A percentile compares a stretch with the other conserved stretches of the same genome.
Evolutionary conservation across 148 eudicot genomes (phyloP).

Genomic region (Arbutus unedo): DNA sequence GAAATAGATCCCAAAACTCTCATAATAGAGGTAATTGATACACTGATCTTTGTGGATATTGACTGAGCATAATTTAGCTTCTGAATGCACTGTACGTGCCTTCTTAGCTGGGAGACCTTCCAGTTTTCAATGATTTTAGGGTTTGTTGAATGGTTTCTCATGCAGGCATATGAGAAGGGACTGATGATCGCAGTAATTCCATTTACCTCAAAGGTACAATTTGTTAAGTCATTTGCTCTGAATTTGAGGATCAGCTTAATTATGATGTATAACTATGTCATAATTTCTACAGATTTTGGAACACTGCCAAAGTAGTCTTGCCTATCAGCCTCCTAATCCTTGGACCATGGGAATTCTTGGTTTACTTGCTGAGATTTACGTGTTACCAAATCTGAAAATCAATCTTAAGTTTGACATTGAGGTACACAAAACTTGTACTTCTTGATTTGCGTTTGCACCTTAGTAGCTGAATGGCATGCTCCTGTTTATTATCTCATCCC

Average conservation of each 20-base stretch:
- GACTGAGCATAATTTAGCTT: background rate
- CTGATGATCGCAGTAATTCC: slow-evolving; percentile 28
- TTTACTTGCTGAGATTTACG: slow-evolving; percentile 26
- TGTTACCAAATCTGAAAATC: slow-evolving; percentile 26
- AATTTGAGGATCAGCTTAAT: background rate
- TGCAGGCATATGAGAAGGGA: slow-evolving; percentile 27
- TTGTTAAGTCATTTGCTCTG: background rate
- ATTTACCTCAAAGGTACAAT: slow-evolving; percentile 24
- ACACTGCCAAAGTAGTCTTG: slow-evolving; percentile 18
- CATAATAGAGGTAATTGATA: slow-evolving; percentile 23
- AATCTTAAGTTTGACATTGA: slow-evolving; percentile 29
- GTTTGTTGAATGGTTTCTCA: slow-evolving; percentile 1
- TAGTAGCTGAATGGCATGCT: slow-evolving; percentile 5
- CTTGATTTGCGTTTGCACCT: background rate
- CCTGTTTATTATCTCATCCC: background rate
- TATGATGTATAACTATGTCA: background rate
- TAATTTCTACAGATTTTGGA: slow-evolving; percentile 22
- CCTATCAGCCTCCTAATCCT: slow-evolving; percentile 24
- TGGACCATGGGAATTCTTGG: slow-evolving; percentile 21
- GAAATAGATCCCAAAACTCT: slow-evolving; percentile 27
- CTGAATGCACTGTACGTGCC: background rate
- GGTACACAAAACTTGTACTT: slow-evolving; percentile 12
- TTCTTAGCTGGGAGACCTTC: background rate
- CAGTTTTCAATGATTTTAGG: background rate
- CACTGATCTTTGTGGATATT: background rate